phyloP scores from a whole-genome alignment of 202 grass and related monocot genomes.

The Carex arenaria region DNA sequence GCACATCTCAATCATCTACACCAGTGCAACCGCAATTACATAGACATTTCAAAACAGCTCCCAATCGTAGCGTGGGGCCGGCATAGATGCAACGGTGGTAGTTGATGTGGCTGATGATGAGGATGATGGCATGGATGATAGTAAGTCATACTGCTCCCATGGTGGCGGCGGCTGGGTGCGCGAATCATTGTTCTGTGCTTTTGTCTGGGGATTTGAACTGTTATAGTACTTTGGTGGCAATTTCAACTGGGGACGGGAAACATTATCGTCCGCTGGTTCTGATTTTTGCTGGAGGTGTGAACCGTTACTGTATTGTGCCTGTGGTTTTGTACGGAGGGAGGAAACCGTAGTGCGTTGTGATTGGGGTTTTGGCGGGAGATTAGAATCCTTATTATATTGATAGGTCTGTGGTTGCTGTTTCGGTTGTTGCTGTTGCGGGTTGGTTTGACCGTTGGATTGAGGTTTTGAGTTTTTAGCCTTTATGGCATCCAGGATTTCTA shows the following conservation, averaged over 20 bases:
- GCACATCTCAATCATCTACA: slow-evolving; percentile 21
- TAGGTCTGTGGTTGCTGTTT: slow-evolving; percentile 13
- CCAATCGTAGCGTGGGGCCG: slow-evolving; percentile 54
- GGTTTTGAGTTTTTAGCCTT: slow-evolving; percentile 49
- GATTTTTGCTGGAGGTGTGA: background rate
- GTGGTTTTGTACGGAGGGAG: slow-evolving; percentile 12
- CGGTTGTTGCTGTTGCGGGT: slow-evolving; percentile 11
- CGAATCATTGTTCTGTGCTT: slow-evolving; percentile 25
- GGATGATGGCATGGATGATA: slow-evolving; percentile 58
- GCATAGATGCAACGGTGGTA: slow-evolving; percentile 43
- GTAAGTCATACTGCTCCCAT: slow-evolving; percentile 75
- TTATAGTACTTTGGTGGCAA: slow-evolving; percentile 6
- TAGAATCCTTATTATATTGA: background rate
- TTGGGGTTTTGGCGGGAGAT: slow-evolving; percentile 12
- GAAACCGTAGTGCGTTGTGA: background rate
- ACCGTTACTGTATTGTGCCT: background rate
- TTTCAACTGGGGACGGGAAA: background rate
- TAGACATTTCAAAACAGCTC: slow-evolving; percentile 44
- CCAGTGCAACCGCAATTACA: slow-evolving; percentile 8
- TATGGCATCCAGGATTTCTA: slow-evolving; percentile 70
- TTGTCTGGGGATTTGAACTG: background rate
- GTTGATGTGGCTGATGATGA: slow-evolving; percentile 55
- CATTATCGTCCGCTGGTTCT: background rate
- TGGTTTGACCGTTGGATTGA: background rate
- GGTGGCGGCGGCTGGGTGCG: slow-evolving; percentile 37